Base-by-base conservation (phyloP, 805 yeast species). In the Starmerella potacharoeniae region DNA sequence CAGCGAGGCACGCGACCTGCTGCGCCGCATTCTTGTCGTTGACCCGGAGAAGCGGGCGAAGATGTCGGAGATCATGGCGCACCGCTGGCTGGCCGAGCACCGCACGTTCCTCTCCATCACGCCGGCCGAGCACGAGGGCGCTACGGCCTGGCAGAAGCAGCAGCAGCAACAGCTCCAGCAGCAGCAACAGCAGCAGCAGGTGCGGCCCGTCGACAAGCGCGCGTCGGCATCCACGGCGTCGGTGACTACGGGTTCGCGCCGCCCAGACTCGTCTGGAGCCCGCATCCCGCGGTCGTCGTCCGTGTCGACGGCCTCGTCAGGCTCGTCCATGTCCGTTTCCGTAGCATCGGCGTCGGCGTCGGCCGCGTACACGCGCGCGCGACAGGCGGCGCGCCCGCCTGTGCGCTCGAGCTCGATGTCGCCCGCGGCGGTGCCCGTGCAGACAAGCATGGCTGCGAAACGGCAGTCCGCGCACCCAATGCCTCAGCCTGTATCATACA, bases 11-110 rank as follows among this genome's bases (percentile, higher is more conserved):
- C 79, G 98, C 69, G 97, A 93, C 71, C 73, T 93, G 59, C 73
- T 93, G 59, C 77, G 97, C 63, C 83, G 83, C 66, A 84, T 91
- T 39, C 77, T 73, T 39, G 91, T 89, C 11, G 76, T 96, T 1
- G 87, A 90, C 66, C 97, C 97, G 8, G 78, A 73, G 58, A 81
- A 76, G 64, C 80, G 98, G 69, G 77, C 86, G 39, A 74, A 74
- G 45, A 74, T 91, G 62, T 75, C 75, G 62, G 84, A 82, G 54
- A 82, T 91, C 29, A 76, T 91, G 61, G 74, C 80, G 33, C 98
- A 91, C 68, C 80, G 85, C 31, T 91, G 98, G 98, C 69, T 93
- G 54, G 73, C 83, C n/a, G 84, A 88, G 3, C 89, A 91, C 71
- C 81, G 82, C 13, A 82, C 82, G 61, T 85, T 90, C 72, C 72